Evolutionary conservation across 306 rosid species (phyloP).

Genomic region (Cucurbita ficifolia): DNA sequence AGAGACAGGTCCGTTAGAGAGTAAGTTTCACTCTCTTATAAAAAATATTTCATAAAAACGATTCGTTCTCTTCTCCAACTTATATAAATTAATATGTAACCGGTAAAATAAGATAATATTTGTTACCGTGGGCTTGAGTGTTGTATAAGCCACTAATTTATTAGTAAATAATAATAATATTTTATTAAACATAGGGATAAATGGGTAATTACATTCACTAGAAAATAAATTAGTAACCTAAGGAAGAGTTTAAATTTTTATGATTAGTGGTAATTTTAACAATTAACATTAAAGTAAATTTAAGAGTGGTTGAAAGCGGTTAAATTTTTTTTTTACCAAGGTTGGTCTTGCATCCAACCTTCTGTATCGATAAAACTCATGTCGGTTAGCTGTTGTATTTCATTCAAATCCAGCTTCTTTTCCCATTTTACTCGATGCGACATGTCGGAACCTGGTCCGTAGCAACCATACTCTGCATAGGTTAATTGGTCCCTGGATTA

Average conservation of each 20-base stretch:
- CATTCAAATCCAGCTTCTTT: constrained; percentile 16
- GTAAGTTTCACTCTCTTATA: too few relatives aligned
- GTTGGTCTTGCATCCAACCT: constrained; percentile 43
- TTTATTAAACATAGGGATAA: not conserved
- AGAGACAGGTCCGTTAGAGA: too few relatives aligned
- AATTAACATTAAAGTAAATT: not conserved
- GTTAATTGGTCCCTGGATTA: constrained; percentile 23
- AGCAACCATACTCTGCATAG: constrained; percentile 38
- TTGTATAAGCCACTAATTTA: not conserved
- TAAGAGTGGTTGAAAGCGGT: not conserved
- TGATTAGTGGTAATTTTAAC: not conserved
- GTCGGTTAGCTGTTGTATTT: constrained; percentile 13
- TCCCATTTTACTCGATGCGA: constrained; percentile 41
- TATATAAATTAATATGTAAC: too few relatives aligned
- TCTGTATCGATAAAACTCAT: constrained; percentile 25
- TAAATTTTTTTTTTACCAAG: not conserved
- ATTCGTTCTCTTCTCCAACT: too few relatives aligned
- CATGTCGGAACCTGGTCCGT: constrained; percentile 37
- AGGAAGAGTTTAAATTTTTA: not conserved
- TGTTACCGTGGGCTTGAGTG: too few relatives aligned
- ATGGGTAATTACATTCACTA: not conserved
- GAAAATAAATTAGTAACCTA: not conserved
- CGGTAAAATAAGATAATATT: too few relatives aligned
- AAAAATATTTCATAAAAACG: too few relatives aligned
- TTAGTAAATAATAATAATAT: not conserved